These are phyloP conservation scores for Linnemannia elongata DNA, from an alignment of 192 early-diverging fungal genomes.

Conservation along the genomic window DNA sequence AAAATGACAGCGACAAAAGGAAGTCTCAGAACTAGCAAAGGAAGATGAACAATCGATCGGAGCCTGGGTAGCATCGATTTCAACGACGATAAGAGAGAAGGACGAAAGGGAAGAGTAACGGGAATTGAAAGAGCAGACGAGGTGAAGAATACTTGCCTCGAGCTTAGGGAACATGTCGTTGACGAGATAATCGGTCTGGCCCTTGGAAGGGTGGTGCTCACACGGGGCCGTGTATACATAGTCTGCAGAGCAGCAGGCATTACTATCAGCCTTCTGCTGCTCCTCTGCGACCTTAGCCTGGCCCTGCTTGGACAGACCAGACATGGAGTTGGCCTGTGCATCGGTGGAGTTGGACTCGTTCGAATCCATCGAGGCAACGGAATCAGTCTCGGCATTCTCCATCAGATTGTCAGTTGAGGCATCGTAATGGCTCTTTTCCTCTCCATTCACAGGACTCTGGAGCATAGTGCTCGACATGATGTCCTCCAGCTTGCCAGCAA, in stretches of 20 bases:
- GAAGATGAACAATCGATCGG: background rate
- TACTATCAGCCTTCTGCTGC: background rate
- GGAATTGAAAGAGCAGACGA: background rate
- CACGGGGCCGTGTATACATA: conserved; percentile 54
- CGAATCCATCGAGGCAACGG: background rate
- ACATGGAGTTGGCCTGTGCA: conserved; percentile 8
- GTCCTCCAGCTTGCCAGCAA: conserved; percentile 39
- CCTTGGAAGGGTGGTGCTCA: conserved; percentile 55
- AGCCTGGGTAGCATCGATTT: background rate
- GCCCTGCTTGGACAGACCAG: background rate
- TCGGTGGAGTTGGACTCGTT: background rate
- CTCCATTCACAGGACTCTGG: conserved; percentile 6
- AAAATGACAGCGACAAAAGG: background rate
- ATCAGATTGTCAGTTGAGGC: background rate
- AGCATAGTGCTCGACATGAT: conserved; percentile 24
- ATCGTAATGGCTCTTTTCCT: background rate
- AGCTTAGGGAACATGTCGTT: conserved; percentile 59
- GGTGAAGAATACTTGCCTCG: conserved; percentile 21
- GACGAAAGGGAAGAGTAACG: background rate
- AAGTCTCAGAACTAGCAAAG: background rate
- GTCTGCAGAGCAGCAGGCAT: conserved; percentile 22
- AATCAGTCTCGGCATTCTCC: conserved; percentile 4
- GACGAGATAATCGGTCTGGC: conserved; percentile 52
- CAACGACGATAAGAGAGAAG: background rate
- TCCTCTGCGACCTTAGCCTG: background rate